Evolutionary conservation across 179 eudicot genomes (phyloP).

Genomic region (Camellia oleifera): DNA sequence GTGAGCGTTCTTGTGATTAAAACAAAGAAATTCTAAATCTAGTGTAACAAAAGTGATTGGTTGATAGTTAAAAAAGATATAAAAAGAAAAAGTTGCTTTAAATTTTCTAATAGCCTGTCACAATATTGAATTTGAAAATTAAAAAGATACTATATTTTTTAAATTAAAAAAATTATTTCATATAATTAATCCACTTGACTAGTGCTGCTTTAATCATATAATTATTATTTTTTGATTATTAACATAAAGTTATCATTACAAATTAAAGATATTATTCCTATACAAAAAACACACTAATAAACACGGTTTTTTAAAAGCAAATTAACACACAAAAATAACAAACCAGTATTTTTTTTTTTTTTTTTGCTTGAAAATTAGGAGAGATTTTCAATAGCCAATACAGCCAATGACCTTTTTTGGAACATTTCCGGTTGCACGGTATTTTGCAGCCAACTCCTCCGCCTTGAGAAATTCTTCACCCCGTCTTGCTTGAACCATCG

Average conservation of each 20-base stretch:
- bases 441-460: conserved; percentile 78
- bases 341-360: neutral
- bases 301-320: neutral
- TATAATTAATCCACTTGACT: too few relatives aligned
- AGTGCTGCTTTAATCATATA: too few relatives aligned
- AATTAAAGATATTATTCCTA: neutral
- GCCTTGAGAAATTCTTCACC: conserved; percentile 66
- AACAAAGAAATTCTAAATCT: too few relatives aligned
- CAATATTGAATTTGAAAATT: too few relatives aligned
- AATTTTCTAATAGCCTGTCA: too few relatives aligned
- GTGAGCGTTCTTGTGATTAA: too few relatives aligned
- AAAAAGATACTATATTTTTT: too few relatives aligned
- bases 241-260: neutral
- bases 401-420: conserved; percentile 74
- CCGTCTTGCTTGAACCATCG: conserved; percentile 59
- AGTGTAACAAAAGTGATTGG: too few relatives aligned
- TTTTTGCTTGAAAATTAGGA: neutral
- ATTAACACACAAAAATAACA: neutral
- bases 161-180: too few relatives aligned
- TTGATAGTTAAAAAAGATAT: too few relatives aligned
- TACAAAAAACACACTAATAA: neutral
- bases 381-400: conserved; percentile 36
- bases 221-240: too few relatives aligned
- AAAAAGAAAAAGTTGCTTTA: too few relatives aligned
- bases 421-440: conserved; percentile 61